Conservation (phyloP, 176 grass and related monocot genomes). For the Musa schizocarpa region DNA sequence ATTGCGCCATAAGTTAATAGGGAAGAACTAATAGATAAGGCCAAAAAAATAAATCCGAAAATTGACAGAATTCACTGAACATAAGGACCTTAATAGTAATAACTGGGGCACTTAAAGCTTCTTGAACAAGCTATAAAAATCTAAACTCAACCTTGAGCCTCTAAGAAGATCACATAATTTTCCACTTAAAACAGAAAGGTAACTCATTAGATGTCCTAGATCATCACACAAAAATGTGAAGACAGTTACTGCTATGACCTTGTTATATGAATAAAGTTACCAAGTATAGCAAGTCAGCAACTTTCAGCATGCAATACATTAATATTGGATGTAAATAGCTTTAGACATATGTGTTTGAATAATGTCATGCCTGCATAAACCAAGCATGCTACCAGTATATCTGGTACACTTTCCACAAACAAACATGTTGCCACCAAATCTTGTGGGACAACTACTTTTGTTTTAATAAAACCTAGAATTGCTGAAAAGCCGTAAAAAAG, state of each 20-base stretch:
- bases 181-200: too few relatives aligned
- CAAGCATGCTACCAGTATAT: background rate
- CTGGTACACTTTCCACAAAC: background rate
- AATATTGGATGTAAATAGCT: background rate
- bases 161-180: too few relatives aligned
- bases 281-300: background rate
- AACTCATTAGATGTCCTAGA: too few relatives aligned
- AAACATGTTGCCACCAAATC: background rate
- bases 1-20: too few relatives aligned
- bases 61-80: background rate
- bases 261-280: background rate
- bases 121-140: background rate
- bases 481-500: background rate
- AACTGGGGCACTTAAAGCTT: background rate
- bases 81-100: background rate
- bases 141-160: too few relatives aligned
- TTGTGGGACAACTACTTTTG: background rate
- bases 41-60: background rate
- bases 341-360: background rate
- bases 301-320: background rate
- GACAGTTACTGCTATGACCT: background rate
- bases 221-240: background rate
- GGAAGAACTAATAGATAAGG: too few relatives aligned
- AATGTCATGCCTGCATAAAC: background rate
- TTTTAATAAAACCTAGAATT: background rate